Conservation (phyloP, 176 grass and related monocot genomes). For the Aechmea fasciata region DNA sequence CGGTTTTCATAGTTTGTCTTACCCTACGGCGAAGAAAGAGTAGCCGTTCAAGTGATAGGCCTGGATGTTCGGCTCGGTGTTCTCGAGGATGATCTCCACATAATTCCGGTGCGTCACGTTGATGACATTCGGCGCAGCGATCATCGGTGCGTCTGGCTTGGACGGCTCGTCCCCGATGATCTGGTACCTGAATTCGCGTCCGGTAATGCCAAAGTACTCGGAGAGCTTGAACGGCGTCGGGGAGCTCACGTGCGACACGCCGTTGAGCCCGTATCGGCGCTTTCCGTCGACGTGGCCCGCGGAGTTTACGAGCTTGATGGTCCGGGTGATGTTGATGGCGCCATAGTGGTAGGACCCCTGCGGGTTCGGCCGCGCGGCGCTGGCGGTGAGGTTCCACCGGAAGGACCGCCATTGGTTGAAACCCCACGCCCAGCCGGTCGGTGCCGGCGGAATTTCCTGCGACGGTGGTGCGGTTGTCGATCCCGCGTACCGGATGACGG, state of each 20-base stretch:
- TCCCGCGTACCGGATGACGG: slow-evolving; percentile 23
- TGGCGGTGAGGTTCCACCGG: slow-evolving; percentile 44
- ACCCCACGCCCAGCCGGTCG: slow-evolving; percentile 29
- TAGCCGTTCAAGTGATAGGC: slow-evolving; percentile 27
- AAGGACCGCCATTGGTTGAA: slow-evolving; percentile 41
- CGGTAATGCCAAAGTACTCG: slow-evolving; percentile 21
- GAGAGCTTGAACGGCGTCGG: slow-evolving; percentile 32
- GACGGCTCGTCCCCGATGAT: slow-evolving; percentile 8
- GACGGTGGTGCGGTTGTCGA: slow-evolving; percentile 6
- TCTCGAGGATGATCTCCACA: slow-evolving; percentile 31
- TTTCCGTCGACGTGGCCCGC: neutral
- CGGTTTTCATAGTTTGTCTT: neutral
- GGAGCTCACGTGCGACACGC: slow-evolving; percentile 21
- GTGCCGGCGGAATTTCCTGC: slow-evolving; percentile 7
- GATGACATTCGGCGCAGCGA: slow-evolving; percentile 6
- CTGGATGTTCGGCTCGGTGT: slow-evolving; percentile 16
- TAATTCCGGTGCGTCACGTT: slow-evolving; percentile 8
- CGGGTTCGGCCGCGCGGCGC: slow-evolving; percentile 36
- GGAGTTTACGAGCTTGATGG: slow-evolving; percentile 38
- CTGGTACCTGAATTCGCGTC: slow-evolving; percentile 10
- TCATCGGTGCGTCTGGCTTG: neutral
- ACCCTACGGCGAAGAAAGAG: slow-evolving; percentile 25
- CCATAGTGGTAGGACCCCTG: slow-evolving; percentile 49
- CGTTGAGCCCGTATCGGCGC: slow-evolving; percentile 22
- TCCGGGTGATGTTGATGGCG: slow-evolving; percentile 36